Evolutionary conservation across 371 early-diverging fungal genomes (phyloP).

Genomic region (Rhizopus microsporus): DNA sequence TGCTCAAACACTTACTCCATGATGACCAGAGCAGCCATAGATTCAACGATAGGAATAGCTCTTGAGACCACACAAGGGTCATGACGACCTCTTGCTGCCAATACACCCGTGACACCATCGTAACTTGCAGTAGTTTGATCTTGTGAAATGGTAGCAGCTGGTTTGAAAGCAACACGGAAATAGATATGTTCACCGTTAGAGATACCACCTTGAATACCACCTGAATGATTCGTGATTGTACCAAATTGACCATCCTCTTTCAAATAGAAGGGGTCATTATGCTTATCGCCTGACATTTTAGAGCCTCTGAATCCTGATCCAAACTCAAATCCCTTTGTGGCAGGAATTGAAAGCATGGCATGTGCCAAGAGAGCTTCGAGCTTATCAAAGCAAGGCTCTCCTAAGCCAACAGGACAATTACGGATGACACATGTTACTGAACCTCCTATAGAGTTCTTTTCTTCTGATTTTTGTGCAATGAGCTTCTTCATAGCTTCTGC

Average conservation of each 20-base stretch:
- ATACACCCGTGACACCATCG: slow-evolving; percentile 75
- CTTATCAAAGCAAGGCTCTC: slow-evolving; percentile 98
- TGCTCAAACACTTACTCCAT: slow-evolving; percentile 76
- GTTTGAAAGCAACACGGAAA: slow-evolving; percentile 97
- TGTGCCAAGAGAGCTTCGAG: slow-evolving; percentile 96
- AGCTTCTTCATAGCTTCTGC: slow-evolving; percentile 50
- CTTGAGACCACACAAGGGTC: slow-evolving; percentile 97
- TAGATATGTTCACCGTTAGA: slow-evolving; percentile 94
- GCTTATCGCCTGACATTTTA: slow-evolving; percentile 81
- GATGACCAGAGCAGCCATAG: slow-evolving; percentile 92
- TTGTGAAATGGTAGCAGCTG: slow-evolving; percentile 93
- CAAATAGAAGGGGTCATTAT: slow-evolving; percentile 90
- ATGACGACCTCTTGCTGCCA: slow-evolving; percentile 95
- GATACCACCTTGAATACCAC: slow-evolving; percentile 98
- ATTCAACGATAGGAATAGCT: slow-evolving; percentile 96
- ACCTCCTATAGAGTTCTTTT: slow-evolving; percentile 95
- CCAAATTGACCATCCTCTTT: slow-evolving; percentile 65
- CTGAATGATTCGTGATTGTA: slow-evolving; percentile 91
- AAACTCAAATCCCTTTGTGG: slow-evolving; percentile 97
- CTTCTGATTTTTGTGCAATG: slow-evolving; percentile 77
- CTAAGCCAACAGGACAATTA: slow-evolving; percentile 91
- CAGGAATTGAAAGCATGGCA: slow-evolving; percentile 98
- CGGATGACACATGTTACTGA: slow-evolving; percentile 96
- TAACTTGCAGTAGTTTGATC: slow-evolving; percentile 89
- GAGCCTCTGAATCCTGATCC: slow-evolving; percentile 94